A percentile compares a stretch with the other conserved stretches of the same genome.
Conservation (phyloP, 2,329 filamentous ascomycete genomes). For the Hypoxylon rubiginosum region DNA sequence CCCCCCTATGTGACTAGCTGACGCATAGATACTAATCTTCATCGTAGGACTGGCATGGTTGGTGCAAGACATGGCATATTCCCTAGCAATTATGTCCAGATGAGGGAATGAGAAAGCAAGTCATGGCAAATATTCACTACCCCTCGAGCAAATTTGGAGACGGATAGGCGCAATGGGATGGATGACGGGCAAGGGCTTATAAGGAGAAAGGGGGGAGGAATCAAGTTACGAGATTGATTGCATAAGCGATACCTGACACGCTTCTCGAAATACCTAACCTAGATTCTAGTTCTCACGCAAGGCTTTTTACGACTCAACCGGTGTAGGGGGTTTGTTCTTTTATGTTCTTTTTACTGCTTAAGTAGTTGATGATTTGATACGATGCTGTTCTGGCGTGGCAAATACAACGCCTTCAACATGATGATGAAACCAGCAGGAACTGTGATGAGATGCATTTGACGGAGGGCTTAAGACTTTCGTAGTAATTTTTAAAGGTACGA, state of each 20-base stretch:
- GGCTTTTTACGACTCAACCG: constrained; percentile 24
- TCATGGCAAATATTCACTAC: background rate
- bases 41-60: constrained; percentile 83
- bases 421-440: background rate
- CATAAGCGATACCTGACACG: constrained; percentile 29
- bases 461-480: too few species aligned
- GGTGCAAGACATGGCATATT: constrained; percentile 91
- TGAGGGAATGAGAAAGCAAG: constrained; percentile 60
- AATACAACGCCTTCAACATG: constrained; percentile 5
- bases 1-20: background rate
- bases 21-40: constrained; percentile 5
- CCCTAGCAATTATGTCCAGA: constrained; percentile 83
- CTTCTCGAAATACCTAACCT: constrained; percentile 29
- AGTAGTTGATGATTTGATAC: background rate
- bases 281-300: constrained; percentile 32
- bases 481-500: too few species aligned
- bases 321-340: constrained; percentile 20
- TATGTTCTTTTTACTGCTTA: too few species aligned
- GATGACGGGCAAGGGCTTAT: constrained; percentile 11
- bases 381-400: background rate
- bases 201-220: constrained; percentile 3
- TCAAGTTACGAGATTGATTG: constrained; percentile 34
- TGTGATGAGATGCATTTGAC: background rate
- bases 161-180: constrained; percentile 21
- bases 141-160: constrained; percentile 3